A percentile compares a stretch with the other conserved stretches of the same genome.
These are phyloP conservation scores for Fusarium sp. DNA, from an alignment of 2,329 filamentous ascomycete genomes.

Conservation along the genomic window DNA sequence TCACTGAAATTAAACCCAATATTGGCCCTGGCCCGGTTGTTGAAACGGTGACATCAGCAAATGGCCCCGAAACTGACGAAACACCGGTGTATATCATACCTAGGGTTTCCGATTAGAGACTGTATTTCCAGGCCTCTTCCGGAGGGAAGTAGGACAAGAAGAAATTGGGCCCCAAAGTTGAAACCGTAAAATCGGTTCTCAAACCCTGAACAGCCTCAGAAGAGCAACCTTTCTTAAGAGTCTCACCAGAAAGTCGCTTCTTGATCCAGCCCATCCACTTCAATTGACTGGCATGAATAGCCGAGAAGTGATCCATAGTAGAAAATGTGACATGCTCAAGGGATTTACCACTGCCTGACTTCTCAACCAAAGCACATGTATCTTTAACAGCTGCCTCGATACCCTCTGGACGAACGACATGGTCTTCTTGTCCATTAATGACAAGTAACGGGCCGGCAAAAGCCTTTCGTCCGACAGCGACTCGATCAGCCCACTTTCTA, in stretches of 20 bases:
- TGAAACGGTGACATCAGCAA: not conserved
- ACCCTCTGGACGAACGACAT: slow-evolving; percentile 14
- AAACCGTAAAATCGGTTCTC: slow-evolving; percentile 4
- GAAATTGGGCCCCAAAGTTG: slow-evolving; percentile 9
- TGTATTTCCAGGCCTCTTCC: slow-evolving; percentile 8
- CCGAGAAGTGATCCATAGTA: slow-evolving; percentile 27
- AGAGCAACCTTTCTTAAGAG: not conserved
- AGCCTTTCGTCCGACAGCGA: not conserved
- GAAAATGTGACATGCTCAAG: slow-evolving; percentile 1
- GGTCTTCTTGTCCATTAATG: not conserved
- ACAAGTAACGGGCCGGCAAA: not conserved
- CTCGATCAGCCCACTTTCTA: slow-evolving; percentile 6
- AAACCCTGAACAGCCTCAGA: not conserved
- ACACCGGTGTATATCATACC: no score
- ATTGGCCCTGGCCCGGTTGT: not conserved
- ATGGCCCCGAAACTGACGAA: not conserved
- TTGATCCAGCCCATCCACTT: slow-evolving; percentile 32
- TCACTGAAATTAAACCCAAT: not conserved
- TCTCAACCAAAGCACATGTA: not conserved
- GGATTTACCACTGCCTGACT: not conserved
- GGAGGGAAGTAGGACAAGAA: slow-evolving; percentile 15
- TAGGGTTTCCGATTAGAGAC: not conserved
- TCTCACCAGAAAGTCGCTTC: slow-evolving; percentile 10
- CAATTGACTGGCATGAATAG: slow-evolving; percentile 25
- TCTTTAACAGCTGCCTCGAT: slow-evolving; percentile 1